A percentile compares a stretch with the other conserved stretches of the same genome.
Conservation (phyloP, 2,329 filamentous ascomycete genomes). For the Sphaerostilbella broomeana region DNA sequence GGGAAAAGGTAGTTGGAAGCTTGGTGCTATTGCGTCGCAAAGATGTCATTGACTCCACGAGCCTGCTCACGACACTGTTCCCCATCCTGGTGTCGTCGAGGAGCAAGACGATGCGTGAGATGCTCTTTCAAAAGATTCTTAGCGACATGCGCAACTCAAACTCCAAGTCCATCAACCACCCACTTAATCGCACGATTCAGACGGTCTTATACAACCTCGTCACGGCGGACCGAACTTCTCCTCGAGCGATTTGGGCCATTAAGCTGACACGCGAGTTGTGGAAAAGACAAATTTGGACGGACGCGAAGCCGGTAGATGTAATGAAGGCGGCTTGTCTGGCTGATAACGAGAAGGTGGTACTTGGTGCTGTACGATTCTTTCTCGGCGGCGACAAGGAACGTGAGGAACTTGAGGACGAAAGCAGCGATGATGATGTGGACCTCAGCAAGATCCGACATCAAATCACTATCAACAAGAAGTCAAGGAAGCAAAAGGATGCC, state of each 20-base stretch:
- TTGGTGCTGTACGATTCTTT: constrained; percentile 88
- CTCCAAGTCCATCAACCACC: constrained; percentile 81
- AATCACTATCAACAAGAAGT: constrained; percentile 91
- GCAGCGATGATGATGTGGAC: constrained; percentile 73
- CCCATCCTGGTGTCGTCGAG: constrained; percentile 87
- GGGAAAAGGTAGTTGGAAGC: constrained; percentile 91
- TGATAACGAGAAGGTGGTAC: constrained; percentile 87
- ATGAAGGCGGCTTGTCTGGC: constrained; percentile 91
- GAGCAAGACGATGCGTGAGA: constrained; percentile 77
- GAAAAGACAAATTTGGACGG: constrained; percentile 94
- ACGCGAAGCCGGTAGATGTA: constrained; percentile 90
- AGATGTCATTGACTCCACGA: constrained; percentile 80
- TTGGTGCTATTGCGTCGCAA: constrained; percentile 84
- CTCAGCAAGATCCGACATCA: constrained; percentile 78
- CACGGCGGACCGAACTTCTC: constrained; percentile 73
- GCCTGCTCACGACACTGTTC: constrained; percentile 84
- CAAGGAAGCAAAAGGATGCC: constrained; percentile 73
- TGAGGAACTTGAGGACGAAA: constrained; percentile 86
- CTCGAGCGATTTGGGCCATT: constrained; percentile 90
- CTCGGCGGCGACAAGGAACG: constrained; percentile 92
- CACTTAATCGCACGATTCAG: constrained; percentile 86
- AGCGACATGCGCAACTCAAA: constrained; percentile 87
- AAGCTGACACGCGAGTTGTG: constrained; percentile 93
- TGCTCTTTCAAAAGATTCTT: constrained; percentile 84
- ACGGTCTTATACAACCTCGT: constrained; percentile 89